Evolutionary conservation across 202 grass and related monocot species (phyloP).

Genomic region (Bolboschoenoplectus hybrid): DNA sequence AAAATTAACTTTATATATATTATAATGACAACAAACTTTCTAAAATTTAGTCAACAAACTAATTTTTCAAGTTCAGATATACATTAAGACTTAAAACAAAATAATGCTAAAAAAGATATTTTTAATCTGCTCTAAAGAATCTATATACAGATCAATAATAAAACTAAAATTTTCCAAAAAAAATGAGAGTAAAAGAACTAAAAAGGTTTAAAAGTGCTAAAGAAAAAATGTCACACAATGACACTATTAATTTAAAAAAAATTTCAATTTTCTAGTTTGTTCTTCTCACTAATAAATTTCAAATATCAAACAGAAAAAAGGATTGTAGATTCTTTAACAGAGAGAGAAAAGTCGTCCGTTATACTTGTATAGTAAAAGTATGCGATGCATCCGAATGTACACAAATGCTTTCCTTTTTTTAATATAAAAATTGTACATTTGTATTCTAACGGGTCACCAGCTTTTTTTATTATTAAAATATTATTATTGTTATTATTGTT

Average conservation of each 20-base stretch:
- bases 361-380: neutral
- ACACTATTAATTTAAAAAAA: neutral
- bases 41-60: no score
- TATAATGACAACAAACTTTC: no score
- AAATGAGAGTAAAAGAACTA: neutral
- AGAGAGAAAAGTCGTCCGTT: neutral
- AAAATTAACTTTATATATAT: no score
- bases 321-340: neutral
- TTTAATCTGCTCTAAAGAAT: no score
- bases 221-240: neutral
- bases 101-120: no score
- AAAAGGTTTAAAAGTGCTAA: neutral
- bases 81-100: no score
- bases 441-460: neutral
- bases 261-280: neutral
- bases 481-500: no score
- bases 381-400: conserved; percentile 18
- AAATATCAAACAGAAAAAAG: neutral
- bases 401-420: conserved; percentile 17
- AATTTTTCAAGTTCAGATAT: no score
- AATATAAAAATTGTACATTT: neutral
- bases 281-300: neutral
- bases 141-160: no score
- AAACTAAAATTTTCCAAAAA: no score
- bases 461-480: no score